Evolutionary conservation across 768 basidiomycete species (phyloP).

Genomic region (Pisolithus albus): DNA sequence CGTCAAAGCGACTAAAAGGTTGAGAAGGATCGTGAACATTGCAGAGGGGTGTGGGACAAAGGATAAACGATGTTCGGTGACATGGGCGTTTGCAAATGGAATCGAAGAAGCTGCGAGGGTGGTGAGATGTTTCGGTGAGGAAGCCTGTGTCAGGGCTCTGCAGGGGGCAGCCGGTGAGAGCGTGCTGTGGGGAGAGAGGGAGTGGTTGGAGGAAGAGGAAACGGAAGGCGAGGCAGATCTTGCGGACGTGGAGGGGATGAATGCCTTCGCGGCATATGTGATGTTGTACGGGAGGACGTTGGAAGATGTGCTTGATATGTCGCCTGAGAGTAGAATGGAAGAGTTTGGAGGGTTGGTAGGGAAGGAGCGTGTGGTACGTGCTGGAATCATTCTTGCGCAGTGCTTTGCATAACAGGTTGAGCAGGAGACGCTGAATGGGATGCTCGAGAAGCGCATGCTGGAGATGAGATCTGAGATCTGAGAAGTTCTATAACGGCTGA

Average conservation of each 20-base stretch:
- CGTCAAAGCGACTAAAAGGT: slow-evolving; percentile 61
- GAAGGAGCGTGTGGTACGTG: slow-evolving; percentile 45
- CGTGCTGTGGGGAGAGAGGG: slow-evolving; percentile 50
- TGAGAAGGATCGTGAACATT: slow-evolving; percentile 56
- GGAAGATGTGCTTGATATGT: slow-evolving; percentile 49
- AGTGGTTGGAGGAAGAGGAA: slow-evolving; percentile 55
- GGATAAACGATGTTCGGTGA: slow-evolving; percentile 34
- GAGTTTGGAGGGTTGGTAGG: slow-evolving; percentile 45
- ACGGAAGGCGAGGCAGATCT: slow-evolving; percentile 58
- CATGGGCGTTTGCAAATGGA: slow-evolving; percentile 57
- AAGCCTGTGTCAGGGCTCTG: slow-evolving; percentile 40
- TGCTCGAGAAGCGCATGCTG: too few species aligned
- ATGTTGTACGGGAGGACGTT: slow-evolving; percentile 50
- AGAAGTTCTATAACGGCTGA: slow-evolving; percentile 8
- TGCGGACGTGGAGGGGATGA: slow-evolving; percentile 54
- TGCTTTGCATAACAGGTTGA: too few species aligned
- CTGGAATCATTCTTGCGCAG: too few species aligned
- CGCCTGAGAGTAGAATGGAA: slow-evolving; percentile 40
- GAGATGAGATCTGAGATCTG: slow-evolving; percentile 34
- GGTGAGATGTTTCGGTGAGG: slow-evolving; percentile 52
- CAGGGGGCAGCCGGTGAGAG: slow-evolving; percentile 26
- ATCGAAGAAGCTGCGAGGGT: slow-evolving; percentile 52
- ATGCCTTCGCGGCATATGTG: slow-evolving; percentile 59
- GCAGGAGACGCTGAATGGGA: too few species aligned
- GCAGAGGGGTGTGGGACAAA: slow-evolving; percentile 54